Base-by-base conservation (phyloP, 1,284 basidiomycete genomes). In the Sanghuangporus sanghuang region DNA sequence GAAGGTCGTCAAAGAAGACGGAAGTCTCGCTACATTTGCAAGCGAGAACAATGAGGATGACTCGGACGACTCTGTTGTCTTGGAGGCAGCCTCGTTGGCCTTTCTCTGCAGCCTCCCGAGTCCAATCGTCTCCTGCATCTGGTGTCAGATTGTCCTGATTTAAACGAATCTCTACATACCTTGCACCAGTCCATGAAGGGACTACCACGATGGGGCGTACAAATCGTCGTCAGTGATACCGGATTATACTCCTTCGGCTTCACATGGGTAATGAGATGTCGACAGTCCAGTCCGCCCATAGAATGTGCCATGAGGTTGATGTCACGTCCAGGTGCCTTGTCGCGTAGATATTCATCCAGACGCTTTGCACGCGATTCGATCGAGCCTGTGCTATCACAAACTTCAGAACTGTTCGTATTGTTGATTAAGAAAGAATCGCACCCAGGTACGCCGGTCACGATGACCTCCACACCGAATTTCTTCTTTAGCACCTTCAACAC, bases 181-280 rank as follows among this genome's bases (percentile, higher is more conserved):
- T 84, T 83, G 77, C 96, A 98, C 96, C 96, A 99, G 76, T 98
- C 95, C 97, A 99, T 99, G 75, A 99, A 98, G 0, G 96, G 95
- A 69, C 92, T 95, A 32, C 96, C 96, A 32, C 92, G 85, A 75
- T 99, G 97, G 16, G 97, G 97, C 0, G 97, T 98, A 53, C 89
- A 90, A 67, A 99, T 85, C 16, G 90, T 93, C 0, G 93, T 98
- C 65, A 99, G 78, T 6, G 93, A 95, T 46, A 95, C 76, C 0
- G 97, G 96, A 1, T 80, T 83, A 75, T 99, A 99, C 61, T 92
- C 86, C 16, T 78, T 81, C 0, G 96, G 95, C 67, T 85, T 85
- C 70, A 96, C 83, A 72, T 92, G 89, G 2, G 92, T 87, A 63
- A 99, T 95, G 16, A 99, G 79, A 73, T 98, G 87, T 57, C 96